These are phyloP conservation scores for Sisymbrium altissimum DNA, from an alignment of 345 rosid species.

Conservation along the genomic window DNA sequence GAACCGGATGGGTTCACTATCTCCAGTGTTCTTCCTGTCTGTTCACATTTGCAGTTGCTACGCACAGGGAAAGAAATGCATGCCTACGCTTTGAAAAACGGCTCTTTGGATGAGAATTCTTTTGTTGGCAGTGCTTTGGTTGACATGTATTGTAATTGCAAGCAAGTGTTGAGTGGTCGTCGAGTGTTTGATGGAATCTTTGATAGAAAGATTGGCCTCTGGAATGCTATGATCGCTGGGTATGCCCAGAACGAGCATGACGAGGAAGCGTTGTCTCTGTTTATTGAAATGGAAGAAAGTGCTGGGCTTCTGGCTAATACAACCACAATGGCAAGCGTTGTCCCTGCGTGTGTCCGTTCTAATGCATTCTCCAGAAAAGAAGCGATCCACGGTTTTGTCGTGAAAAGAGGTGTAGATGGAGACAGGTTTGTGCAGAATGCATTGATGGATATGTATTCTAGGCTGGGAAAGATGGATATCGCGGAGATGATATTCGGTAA, in stretches of 20 bases:
- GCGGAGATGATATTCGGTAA: constrained; percentile 54
- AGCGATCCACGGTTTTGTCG: constrained; percentile 66
- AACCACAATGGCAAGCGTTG: constrained; percentile 74
- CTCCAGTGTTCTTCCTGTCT: constrained; percentile 85
- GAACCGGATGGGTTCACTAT: constrained; percentile 75
- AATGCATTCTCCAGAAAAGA: constrained; percentile 55
- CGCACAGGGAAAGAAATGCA: constrained; percentile 74
- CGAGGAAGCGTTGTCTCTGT: constrained; percentile 62
- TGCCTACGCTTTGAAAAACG: constrained; percentile 70
- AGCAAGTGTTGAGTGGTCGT: constrained; percentile 55
- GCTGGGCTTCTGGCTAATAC: constrained; percentile 63
- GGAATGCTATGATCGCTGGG: constrained; percentile 96
- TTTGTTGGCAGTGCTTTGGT: constrained; percentile 89
- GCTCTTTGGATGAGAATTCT: constrained; percentile 57
- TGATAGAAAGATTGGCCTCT: constrained; percentile 52
- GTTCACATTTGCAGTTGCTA: constrained; percentile 66
- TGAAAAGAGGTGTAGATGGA: constrained; percentile 61
- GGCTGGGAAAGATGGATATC: constrained; percentile 60
- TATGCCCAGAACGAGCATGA: constrained; percentile 72
- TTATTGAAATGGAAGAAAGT: constrained; percentile 62
- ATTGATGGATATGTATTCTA: constrained; percentile 77
- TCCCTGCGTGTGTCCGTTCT: constrained; percentile 71
- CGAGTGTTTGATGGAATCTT: constrained; percentile 51
- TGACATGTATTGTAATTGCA: constrained; percentile 92
- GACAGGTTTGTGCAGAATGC: constrained; percentile 81